Conservation (phyloP, 1,139 yeast species). For the Zygosaccharomyces pseudobailii region DNA sequence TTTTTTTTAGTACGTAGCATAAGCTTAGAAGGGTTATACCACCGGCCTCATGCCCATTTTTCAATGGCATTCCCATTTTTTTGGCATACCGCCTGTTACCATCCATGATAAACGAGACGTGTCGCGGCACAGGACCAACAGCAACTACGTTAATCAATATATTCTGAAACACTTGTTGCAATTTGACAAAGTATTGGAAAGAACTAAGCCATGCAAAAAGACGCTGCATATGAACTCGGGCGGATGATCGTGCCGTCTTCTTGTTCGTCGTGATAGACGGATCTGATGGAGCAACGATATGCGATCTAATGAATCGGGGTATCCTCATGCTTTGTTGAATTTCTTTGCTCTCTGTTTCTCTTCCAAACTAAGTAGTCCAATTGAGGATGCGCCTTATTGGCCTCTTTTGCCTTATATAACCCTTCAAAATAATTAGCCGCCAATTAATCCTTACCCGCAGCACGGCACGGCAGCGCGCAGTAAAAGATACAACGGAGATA, state of each 20-base stretch:
- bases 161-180: constrained; percentile 35
- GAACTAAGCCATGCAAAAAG: constrained; percentile 7
- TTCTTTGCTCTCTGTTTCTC: no score
- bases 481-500: not conserved
- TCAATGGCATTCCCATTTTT: constrained; percentile 57
- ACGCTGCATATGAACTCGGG: not conserved
- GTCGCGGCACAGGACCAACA: constrained; percentile 79
- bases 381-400: no score
- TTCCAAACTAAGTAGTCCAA: no score
- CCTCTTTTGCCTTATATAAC: not conserved
- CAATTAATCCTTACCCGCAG: not conserved
- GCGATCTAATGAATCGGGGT: not conserved
- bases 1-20: constrained; percentile 37
- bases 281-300: not conserved
- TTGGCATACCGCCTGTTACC: constrained; percentile 90
- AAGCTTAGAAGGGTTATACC: constrained; percentile 64
- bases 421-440: constrained; percentile 1
- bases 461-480: not conserved
- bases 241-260: not conserved
- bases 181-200: constrained; percentile 1
- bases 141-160: constrained; percentile 49
- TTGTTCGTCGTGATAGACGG: constrained; percentile 1
- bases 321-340: not conserved
- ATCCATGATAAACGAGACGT: constrained; percentile 94
- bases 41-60: constrained; percentile 88